Conservation (phyloP, 179 eudicot genomes). For the Amaranthus tricolor region DNA sequence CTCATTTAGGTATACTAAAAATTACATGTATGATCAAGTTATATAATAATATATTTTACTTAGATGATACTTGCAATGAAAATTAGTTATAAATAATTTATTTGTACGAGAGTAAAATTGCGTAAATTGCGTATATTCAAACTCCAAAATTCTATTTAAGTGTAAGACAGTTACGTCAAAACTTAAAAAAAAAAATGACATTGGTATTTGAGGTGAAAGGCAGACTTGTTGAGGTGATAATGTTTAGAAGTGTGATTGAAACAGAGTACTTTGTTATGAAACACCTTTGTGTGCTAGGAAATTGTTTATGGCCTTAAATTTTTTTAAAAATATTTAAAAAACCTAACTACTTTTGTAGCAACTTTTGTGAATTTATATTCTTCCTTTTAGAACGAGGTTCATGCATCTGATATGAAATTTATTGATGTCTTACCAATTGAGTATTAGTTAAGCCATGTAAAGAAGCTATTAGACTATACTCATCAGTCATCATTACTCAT, state of each 20-base stretch:
- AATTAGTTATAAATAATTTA: no score
- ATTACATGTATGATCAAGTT: neutral
- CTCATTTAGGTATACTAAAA: neutral
- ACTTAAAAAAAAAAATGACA: neutral
- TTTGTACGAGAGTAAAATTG: no score
- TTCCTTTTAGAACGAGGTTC: neutral
- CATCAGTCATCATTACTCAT: neutral
- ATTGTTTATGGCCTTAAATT: neutral
- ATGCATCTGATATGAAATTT: neutral
- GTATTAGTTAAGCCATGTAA: neutral
- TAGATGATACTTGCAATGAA: no score
- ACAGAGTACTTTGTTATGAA: slow-evolving; percentile 6
- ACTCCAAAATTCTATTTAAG: neutral
- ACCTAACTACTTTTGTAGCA: neutral
- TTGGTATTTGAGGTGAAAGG: neutral
- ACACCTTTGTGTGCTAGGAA: neutral
- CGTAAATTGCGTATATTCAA: no score
- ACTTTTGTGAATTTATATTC: neutral
- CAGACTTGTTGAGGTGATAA: neutral
- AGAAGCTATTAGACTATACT: neutral
- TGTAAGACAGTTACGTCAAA: neutral
- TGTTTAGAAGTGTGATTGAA: neutral
- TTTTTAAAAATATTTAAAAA: no score
- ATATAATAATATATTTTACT: neutral
- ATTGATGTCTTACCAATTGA: no score